These are phyloP conservation scores for Candida sojae DNA, from an alignment of 1,139 yeast species.

Conservation along the genomic window DNA sequence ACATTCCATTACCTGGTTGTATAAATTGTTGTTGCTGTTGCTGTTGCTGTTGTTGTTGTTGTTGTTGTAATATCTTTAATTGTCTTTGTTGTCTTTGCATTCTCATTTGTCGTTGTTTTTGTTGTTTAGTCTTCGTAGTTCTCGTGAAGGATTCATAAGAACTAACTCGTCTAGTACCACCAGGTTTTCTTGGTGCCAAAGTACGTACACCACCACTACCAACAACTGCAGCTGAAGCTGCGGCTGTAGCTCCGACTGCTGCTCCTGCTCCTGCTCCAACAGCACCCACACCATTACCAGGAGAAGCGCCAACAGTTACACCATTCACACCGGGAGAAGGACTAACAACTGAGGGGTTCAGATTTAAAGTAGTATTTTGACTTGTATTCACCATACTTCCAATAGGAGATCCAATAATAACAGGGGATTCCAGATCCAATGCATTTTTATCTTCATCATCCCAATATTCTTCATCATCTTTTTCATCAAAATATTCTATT, in stretches of 20 bases:
- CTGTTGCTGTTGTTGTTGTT: conserved; percentile 10
- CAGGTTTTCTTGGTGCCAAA: conserved; percentile 9
- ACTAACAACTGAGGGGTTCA: not conserved
- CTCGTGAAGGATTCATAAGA: conserved; percentile 50
- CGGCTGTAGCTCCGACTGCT: not conserved
- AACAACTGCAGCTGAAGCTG: not conserved
- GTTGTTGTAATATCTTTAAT: conserved; percentile 10
- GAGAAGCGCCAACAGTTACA: not conserved
- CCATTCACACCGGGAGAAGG: conserved; percentile 1
- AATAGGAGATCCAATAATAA: not conserved
- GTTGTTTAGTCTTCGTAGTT: conserved; percentile 21
- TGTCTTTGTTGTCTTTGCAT: conserved; percentile 9
- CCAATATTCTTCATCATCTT: conserved; percentile 15
- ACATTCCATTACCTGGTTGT: conserved; percentile 15
- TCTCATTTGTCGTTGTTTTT: conserved; percentile 15
- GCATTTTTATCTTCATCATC: conserved; percentile 17
- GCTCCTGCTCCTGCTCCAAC: not conserved
- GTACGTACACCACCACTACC: not conserved
- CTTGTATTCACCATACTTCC: not conserved
- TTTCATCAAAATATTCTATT: conserved; percentile 19
- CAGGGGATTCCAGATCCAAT: conserved; percentile 1
- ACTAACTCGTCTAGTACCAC: conserved; percentile 31
- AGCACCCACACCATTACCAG: conserved; percentile 2
- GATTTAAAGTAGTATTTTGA: conserved; percentile 1
- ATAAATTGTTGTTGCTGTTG: conserved; percentile 10